phyloP scores from a whole-genome alignment of 2,329 filamentous ascomycete species.

The Atkinsonella hypoxylon region DNA sequence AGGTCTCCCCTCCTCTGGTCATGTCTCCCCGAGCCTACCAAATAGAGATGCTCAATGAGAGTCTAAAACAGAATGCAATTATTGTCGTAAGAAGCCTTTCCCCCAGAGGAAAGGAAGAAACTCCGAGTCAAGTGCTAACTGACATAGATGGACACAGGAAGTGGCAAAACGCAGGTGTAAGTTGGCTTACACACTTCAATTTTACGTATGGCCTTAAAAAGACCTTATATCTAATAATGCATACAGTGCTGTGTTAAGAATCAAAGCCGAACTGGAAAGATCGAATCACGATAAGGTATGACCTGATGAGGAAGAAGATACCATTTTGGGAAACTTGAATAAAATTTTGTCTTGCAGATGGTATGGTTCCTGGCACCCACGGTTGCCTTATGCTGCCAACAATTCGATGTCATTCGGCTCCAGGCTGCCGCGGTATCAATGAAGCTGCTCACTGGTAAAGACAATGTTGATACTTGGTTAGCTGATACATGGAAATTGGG shows the following conservation, averaged over 20 bases:
- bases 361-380: conserved; percentile 69
- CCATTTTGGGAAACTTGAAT: background rate
- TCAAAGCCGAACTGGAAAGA: conserved; percentile 49
- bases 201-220: background rate
- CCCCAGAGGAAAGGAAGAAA: background rate
- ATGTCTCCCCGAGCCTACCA: conserved; percentile 53
- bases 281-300: conserved; percentile 40
- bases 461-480: conserved; percentile 64
- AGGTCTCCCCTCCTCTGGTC: conserved; percentile 9
- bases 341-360: conserved; percentile 20
- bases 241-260: conserved; percentile 53
- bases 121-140: background rate
- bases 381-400: conserved; percentile 54
- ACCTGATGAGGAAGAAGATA: background rate
- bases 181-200: conserved; percentile 12
- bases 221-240: background rate
- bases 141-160: conserved; percentile 67
- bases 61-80: conserved; percentile 57
- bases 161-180: conserved; percentile 68
- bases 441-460: conserved; percentile 52
- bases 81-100: conserved; percentile 44
- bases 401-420: conserved; percentile 44
- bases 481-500: conserved; percentile 54
- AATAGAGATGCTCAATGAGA: conserved; percentile 62
- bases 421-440: conserved; percentile 49